Base-by-base conservation (phyloP, 148 eudicot genomes). In the Rhododendron henanense region DNA sequence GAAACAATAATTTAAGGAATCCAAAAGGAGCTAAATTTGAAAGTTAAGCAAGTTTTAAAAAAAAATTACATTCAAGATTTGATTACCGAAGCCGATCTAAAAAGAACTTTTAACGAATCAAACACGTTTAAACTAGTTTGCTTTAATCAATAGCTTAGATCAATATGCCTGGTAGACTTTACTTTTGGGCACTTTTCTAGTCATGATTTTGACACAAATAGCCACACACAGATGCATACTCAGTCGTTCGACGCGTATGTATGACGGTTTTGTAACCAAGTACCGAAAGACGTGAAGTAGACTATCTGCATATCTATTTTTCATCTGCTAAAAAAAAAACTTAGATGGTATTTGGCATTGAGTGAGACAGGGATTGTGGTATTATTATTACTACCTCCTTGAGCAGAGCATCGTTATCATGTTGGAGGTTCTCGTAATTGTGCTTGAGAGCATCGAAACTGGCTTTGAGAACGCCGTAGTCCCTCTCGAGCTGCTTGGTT, bases 401-500 rank as follows among this genome's bases (percentile, higher is more conserved):
- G 73, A 86, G 87, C 2, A 96, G 94, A 85, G 94, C 83, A 25
- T 95, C 94, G 55, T 94, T 96, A 44, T 96, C 95, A 74, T 85
- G 90, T 47, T 94, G 90, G 39, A 96, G 91, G 0, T 91, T 61
- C 13, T 94, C 98, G 83, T 82, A 94, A 77, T 90, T 92, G 63
- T 80, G 95, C 90, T 96, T 92, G 33, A 96, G 99, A 28, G 86
- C 37, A n/a, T 95, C 98, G 83, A 86, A 96, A 51, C 78, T 95
- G 71, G 95, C 87, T 85, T 96, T 95, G 47, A 97, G 95, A 47
- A 91, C 87, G 37, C 94, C 93, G 67, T 94, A 94, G 82, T 97
- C 99, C 48, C 94, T 92, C 89, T 97, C 99, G 37, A 97, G 85
- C 48, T 94, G 96, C 90, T 95, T 97, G 15, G 98, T 97, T 44